Evolutionary conservation across 176 grass and related monocot genomes (phyloP), one percentile per base, ranked within the genome.

Genomic region (Otatea glauca): DNA sequence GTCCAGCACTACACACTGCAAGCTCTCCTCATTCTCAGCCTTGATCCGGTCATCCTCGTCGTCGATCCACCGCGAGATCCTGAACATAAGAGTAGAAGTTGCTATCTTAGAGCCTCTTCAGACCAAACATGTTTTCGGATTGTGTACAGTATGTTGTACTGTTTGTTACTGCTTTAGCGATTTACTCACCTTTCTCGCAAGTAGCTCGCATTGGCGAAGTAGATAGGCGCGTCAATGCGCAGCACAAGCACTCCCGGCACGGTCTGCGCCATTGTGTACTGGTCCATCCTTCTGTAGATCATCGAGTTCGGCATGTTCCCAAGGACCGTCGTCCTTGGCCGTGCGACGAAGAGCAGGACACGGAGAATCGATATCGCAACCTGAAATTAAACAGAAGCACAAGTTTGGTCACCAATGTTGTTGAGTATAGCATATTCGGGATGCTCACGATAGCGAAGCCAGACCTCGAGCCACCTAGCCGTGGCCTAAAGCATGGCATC

Each of bases 151-250:
- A 29, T 7, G 16, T 43, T 78, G 41, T 2, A 35, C 61, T 48
- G 43, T 16, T 81, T 21, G 13, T 16, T 29, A 7, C 14, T n/a
- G 18, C 25, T 37, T 37, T 4, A 37, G 35, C 3, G 35, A 37
- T 54, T 37, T 32, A n/a, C 71, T 84, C 38, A 94, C 92, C 90
- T 91, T 70, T 92, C 90, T 34, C 80, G 76, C 53, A 97, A 41
- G 83, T 97, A 97, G 82, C 90, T 87, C 15, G 90, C 68, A 35
- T 94, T 97, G 55, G 92, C 83, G 38, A 97, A 97, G 77, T 83
- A 92, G 83, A 97, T 89, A 0, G 94, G 86, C 18, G 94, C n/a
- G 65, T 92, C 90, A 1, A 94, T 39, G 37, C 77, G 86, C 3
- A 94, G 88, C 41, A 97, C 81, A 65, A 92, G 65, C 27, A 85